Conservation (phyloP, 352 stramenopile genomes). For the Globisporangium carolinianum region DNA sequence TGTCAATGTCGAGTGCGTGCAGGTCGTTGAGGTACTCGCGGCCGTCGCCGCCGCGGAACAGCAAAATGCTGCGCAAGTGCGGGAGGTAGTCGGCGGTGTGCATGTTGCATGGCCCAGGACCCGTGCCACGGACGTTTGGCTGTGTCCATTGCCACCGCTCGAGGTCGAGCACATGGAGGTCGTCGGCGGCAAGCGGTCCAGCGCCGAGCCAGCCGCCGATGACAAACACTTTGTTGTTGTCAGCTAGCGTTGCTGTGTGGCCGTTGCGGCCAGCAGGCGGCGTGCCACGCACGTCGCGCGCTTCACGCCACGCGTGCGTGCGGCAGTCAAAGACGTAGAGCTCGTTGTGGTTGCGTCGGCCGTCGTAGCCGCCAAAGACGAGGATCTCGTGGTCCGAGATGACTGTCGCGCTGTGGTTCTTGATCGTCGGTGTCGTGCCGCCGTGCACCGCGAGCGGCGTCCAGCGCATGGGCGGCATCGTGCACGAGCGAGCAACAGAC, state of each 20-base stretch:
- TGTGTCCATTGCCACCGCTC: conserved; percentile 56
- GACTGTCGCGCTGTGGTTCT: conserved; percentile 81
- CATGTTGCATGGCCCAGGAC: conserved; percentile 94
- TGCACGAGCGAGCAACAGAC: background rate
- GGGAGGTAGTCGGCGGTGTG: conserved; percentile 94
- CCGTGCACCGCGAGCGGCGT: conserved; percentile 34
- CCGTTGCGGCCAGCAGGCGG: conserved; percentile 89
- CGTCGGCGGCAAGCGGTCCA: conserved; percentile 87
- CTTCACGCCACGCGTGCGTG: conserved; percentile 57
- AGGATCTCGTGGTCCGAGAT: conserved; percentile 52
- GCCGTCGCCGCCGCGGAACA: conserved; percentile 93
- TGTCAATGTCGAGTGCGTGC: conserved; percentile 88
- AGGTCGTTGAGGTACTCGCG: conserved; percentile 96
- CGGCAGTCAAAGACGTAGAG: conserved; percentile 87
- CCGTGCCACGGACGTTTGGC: conserved; percentile 28
- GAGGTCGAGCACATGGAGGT: conserved; percentile 91
- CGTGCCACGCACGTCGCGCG: conserved; percentile 30
- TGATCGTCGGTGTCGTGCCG: conserved; percentile 54
- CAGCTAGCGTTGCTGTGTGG: conserved; percentile 91
- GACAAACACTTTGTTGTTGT: conserved; percentile 84
- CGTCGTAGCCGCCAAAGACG: conserved; percentile 94
- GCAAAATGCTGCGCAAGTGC: conserved; percentile 76
- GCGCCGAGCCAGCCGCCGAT: conserved; percentile 93
- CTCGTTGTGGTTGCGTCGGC: conserved; percentile 91
- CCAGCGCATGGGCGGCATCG: conserved; percentile 53